Evolutionary conservation across 2,329 filamentous ascomycete genomes (phyloP).

Genomic region (Cladophialophora exuberans): DNA sequence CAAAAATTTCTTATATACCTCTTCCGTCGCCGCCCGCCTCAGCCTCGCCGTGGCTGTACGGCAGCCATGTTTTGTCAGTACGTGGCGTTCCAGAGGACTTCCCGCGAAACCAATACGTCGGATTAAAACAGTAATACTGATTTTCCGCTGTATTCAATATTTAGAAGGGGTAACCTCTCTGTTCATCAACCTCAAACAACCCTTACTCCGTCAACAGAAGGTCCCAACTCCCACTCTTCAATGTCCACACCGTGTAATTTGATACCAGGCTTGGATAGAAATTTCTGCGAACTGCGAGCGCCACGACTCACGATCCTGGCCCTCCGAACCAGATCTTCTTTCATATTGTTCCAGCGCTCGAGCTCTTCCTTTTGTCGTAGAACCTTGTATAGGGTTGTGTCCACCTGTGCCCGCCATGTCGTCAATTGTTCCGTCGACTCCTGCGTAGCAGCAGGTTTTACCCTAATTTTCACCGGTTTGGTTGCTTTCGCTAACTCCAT

Average conservation of each 20-base stretch:
- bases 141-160: background rate
- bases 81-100: no score
- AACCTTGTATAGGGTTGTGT: conserved; percentile 47
- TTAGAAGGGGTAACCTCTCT: background rate
- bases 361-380: conserved; percentile 50
- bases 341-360: conserved; percentile 44
- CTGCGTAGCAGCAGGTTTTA: background rate
- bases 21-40: no score
- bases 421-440: background rate
- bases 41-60: no score
- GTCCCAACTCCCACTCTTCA: conserved; percentile 6
- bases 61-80: no score
- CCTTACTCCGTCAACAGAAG: conserved; percentile 15
- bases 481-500: conserved; percentile 48
- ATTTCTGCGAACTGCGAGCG: background rate
- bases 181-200: conserved; percentile 5
- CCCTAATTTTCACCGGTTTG: conserved; percentile 43
- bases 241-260: background rate
- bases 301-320: conserved; percentile 19
- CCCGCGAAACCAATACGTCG: no score
- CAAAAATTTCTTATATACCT: no score
- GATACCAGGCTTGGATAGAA: background rate
- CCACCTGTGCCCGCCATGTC: conserved; percentile 46
- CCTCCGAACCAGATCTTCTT: conserved; percentile 23
- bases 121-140: no score